These are phyloP conservation scores for Periglandula ipomoeae DNA, from an alignment of 2,329 filamentous ascomycete species.

Conservation along the genomic window DNA sequence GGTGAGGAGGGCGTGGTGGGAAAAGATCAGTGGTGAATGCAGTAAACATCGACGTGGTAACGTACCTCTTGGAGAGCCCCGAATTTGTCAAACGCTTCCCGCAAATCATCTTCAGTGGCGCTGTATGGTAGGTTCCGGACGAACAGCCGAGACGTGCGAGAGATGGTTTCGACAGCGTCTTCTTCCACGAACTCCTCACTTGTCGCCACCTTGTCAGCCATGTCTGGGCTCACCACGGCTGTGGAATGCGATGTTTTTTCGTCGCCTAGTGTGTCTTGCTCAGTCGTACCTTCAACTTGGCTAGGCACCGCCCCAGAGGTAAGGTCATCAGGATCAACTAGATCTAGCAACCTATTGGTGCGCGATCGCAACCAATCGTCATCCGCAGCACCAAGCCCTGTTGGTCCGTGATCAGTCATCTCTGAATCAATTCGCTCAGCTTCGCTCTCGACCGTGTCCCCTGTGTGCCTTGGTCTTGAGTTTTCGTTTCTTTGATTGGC, in stretches of 20 bases:
- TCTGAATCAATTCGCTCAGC: constrained; percentile 14
- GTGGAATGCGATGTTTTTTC: constrained; percentile 17
- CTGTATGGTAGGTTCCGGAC: constrained; percentile 81
- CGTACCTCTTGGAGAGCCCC: constrained; percentile 84
- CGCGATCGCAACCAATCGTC: constrained; percentile 86
- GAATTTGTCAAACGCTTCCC: constrained; percentile 60
- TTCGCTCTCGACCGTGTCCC: constrained; percentile 6
- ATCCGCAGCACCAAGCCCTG: constrained; percentile 50
- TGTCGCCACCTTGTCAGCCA: constrained; percentile 21
- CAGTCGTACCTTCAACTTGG: constrained; percentile 4
- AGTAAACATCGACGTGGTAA: constrained; percentile 13
- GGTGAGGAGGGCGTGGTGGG: background rate
- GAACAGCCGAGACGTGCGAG: constrained; percentile 70
- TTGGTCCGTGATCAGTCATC: constrained; percentile 16
- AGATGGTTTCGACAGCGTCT: constrained; percentile 49
- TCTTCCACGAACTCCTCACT: constrained; percentile 18
- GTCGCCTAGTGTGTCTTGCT: constrained; percentile 14
- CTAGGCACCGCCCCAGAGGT: constrained; percentile 12
- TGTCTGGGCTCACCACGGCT: constrained; percentile 15
- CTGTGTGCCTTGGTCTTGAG: background rate
- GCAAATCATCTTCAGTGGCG: constrained; percentile 67
- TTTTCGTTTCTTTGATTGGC: constrained; percentile 9
- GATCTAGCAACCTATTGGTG: constrained; percentile 76
- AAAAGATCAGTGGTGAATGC: background rate
- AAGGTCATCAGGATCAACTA: constrained; percentile 65